Base-by-base conservation (phyloP, 2,329 filamentous ascomycete species). In the Diaporthe destruens region DNA sequence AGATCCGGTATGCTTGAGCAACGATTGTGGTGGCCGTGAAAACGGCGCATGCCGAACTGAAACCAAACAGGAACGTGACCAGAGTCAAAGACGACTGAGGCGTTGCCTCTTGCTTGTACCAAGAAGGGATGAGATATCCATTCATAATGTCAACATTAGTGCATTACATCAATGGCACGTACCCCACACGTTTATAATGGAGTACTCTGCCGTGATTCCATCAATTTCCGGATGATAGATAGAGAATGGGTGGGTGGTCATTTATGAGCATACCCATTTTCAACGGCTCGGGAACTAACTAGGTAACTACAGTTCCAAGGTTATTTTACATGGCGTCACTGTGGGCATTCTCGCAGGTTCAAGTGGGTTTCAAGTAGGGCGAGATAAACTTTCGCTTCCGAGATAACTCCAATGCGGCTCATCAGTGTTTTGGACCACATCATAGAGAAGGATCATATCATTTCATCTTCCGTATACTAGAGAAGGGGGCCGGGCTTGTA, bases 41-140 rank as follows among this genome's bases (percentile, higher is more conserved):
- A 61, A 76, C 78, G 7, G 79, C 81, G 73, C 82, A 79, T 11
- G 80, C 78, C 42, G 82, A 71, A 6, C 79, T 77, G 71, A 80
- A 78, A 18, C 82, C 79, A 76, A 78, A 81, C 56, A 81, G 75
- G 59, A 83, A 77, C 3, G 76, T 73, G 44, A 71, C 56, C 14
- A 73, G 53, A 6, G 61, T 57, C 51, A 47, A 55, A 3, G 59
- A 67, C 5, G 66, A 56, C 16, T 55, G 57, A 32, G 68, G 32
- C 23, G 54, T 69, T 20, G 8, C 20, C 23, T 51, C 47, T 6
- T 34, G 23, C 16, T 32, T 53, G 44, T 71, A 71, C 68, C 68
- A 71, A 29, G 68, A 23, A 39, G 68, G 68, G 34, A 71, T 53
- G 18, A 71, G 68, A 39, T 63, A 34, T 9, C 61, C 72, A 67